A percentile compares a stretch with the other conserved stretches of the same genome.
These are phyloP conservation scores for Calonectria pteridis DNA, from an alignment of 2,329 filamentous ascomycete species.

Conservation along the genomic window DNA sequence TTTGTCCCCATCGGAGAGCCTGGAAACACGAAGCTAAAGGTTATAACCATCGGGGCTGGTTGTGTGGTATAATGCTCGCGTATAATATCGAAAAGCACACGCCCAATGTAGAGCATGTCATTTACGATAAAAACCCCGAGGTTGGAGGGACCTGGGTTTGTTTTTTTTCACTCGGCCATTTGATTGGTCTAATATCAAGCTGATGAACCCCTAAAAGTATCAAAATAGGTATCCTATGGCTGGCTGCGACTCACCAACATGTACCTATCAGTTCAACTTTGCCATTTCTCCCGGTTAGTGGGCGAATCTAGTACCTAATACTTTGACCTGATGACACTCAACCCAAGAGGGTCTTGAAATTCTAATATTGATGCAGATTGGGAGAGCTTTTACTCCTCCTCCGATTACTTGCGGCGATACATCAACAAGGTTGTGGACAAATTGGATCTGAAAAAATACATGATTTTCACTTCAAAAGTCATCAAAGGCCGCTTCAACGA, in stretches of 20 bases:
- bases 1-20: background rate
- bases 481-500: background rate
- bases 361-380: background rate
- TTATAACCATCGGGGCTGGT: background rate
- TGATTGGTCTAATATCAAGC: no score
- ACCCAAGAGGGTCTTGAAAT: background rate
- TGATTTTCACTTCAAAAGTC: background rate
- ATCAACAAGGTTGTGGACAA: background rate
- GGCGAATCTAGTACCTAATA: background rate
- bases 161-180: background rate
- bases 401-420: background rate
- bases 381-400: background rate
- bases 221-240: background rate
- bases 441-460: background rate
- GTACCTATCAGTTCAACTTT: conserved; percentile 2
- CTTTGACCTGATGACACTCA: background rate
- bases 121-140: background rate
- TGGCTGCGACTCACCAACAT: background rate
- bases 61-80: background rate
- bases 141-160: background rate
- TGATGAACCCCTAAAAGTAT: background rate
- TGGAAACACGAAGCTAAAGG: background rate
- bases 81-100: background rate
- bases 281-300: background rate
- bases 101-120: background rate